phyloP scores from a whole-genome alignment of 495 filamentous ascomycete species.

The Talaromyces nanjingensis region DNA sequence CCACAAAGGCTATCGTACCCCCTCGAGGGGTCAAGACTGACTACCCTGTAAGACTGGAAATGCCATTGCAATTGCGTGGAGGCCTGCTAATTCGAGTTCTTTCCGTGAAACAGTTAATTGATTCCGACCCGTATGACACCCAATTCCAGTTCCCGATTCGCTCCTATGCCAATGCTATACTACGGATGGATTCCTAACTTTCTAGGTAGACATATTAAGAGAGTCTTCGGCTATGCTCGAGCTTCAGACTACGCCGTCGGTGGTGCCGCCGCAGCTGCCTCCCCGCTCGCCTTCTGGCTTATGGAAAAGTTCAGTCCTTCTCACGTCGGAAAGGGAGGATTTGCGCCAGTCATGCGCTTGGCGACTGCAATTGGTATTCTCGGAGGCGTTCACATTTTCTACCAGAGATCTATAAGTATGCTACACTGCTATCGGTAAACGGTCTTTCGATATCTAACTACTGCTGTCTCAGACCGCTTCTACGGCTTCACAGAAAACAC shows the following conservation, averaged over 20 bases:
- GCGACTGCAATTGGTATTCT: slow-evolving; percentile 59
- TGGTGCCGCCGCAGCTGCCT: slow-evolving; percentile 53
- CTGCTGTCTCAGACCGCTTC: slow-evolving; percentile 52
- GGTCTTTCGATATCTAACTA: not conserved
- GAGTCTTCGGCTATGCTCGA: slow-evolving; percentile 82
- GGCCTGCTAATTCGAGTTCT: not conserved
- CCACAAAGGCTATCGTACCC: slow-evolving; percentile 57
- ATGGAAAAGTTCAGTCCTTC: slow-evolving; percentile 83
- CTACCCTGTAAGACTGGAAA: slow-evolving; percentile 58
- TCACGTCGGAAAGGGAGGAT: slow-evolving; percentile 68
- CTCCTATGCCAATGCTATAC: not conserved
- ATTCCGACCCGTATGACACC: slow-evolving; percentile 81
- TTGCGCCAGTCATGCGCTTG: slow-evolving; percentile 76
- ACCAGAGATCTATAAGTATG: slow-evolving; percentile 64
- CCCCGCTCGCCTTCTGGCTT: slow-evolving; percentile 63
- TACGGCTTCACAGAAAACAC: slow-evolving; percentile 90
- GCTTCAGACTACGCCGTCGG: slow-evolving; percentile 72
- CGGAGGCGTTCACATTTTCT: slow-evolving; percentile 74
- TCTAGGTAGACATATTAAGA: slow-evolving; percentile 70
- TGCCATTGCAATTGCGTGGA: not conserved
- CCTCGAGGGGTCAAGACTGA: slow-evolving; percentile 68
- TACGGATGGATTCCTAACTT: slow-evolving; percentile 14
- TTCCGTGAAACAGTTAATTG: slow-evolving; percentile 66
- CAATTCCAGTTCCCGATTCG: slow-evolving; percentile 9
- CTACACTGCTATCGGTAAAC: not conserved